Evolutionary conservation across 139 green algal species (phyloP), one percentile per base, ranked within the genome.

Genomic region (Ettlia oleoabundans): DNA sequence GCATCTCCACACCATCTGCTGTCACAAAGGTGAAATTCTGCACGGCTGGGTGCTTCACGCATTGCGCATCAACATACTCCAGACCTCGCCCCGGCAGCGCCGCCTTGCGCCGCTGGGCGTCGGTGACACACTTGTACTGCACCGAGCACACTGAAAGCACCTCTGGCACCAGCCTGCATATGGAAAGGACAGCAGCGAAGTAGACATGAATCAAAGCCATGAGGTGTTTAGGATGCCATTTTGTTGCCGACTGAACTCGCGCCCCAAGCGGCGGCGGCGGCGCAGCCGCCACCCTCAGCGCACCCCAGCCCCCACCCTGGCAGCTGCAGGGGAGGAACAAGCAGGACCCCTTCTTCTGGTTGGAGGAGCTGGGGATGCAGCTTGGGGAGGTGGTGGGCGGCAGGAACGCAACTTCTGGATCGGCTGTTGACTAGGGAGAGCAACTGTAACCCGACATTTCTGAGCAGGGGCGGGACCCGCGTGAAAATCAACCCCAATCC

Each of bases 141-240:
- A 93, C 96, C n/a, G 87, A 93, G 91, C 93, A 97, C 69, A 98
- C 94, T 4, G 91, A 96, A 73, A 98, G 88, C 89, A 98, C 95
- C 4, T 92, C 91, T 38, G 97, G 92, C 28, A 93, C 88, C 78
- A 97, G 73, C 30, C 38, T 37, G 38, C 41, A 76, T 5, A 5
- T 26, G 38, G 30, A 13, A 28, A 35, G n/a, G 65, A 32, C 18
- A 28, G 55, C 55, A n/a, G 21, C 18, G 55, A 10, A 58, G 47
- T 15, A 15, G 47, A 24, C 10, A 10, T 10, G 47, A 10, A 15
- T 58, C 47, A 58, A 15, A 24, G 47, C 47, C 47, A 58, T 24
- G 47, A 24, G 15, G 47, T 58, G 47, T 58, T n/a, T n/a, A n/a
- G n/a, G n/a, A n/a, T n/a, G n/a, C n/a, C n/a, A n/a, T n/a, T 58